Conservation (phyloP, 768 basidiomycete genomes). For the Amanita subjunquillea region DNA sequence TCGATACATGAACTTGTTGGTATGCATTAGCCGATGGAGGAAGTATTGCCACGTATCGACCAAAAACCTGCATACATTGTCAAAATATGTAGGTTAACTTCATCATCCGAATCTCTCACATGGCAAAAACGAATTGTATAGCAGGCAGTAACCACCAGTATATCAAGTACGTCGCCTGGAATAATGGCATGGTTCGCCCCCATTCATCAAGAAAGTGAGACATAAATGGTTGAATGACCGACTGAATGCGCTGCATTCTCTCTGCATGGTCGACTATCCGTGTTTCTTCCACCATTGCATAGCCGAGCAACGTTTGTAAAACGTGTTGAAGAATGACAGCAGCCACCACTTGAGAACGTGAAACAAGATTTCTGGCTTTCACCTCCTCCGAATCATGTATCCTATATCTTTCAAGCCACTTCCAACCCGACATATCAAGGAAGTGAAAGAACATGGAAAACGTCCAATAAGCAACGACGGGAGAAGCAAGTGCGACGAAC, state of each 20-base stretch:
- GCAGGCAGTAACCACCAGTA: conserved; percentile 94
- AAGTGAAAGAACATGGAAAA: conserved; percentile 71
- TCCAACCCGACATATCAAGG: conserved; percentile 69
- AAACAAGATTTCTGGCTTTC: conserved; percentile 61
- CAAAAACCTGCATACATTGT: conserved; percentile 49
- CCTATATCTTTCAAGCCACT: conserved; percentile 73
- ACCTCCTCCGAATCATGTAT: conserved; percentile 87
- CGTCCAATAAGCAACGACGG: conserved; percentile 79
- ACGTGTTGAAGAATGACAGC: conserved; percentile 84
- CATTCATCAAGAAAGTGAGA: conserved; percentile 29
- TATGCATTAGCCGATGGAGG: conserved; percentile 86
- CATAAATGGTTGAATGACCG: conserved; percentile 27
- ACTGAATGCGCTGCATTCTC: conserved; percentile 30
- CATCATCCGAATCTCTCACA: conserved; percentile 32
- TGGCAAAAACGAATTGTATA: conserved; percentile 63
- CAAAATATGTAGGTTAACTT: conserved; percentile 4
- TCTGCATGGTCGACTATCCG: conserved; percentile 25
- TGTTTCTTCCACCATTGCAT: conserved; percentile 38
- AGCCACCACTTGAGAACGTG: conserved; percentile 57
- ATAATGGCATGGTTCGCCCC: conserved; percentile 26
- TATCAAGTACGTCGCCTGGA: conserved; percentile 38
- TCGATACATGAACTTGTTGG: conserved; percentile 83
- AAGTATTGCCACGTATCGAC: conserved; percentile 99
- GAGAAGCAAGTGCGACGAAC: conserved; percentile 58
- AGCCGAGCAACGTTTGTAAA: conserved; percentile 72